Conservation (phyloP, 306 rosid genomes). For the Vicia villosa region DNA sequence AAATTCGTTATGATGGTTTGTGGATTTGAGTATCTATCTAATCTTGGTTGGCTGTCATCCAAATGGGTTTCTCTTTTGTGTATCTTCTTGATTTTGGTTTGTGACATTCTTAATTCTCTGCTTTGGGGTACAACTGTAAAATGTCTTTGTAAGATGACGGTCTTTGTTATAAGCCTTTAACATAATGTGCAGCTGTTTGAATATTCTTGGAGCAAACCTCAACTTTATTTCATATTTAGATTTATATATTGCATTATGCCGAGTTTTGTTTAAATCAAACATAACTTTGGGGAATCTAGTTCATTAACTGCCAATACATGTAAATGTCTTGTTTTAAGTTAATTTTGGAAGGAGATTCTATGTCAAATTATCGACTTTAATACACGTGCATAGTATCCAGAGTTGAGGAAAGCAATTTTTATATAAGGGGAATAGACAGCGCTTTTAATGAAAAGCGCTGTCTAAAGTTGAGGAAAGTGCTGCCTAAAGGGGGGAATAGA, state of each 20-base stretch:
- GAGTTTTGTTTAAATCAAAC: not conserved
- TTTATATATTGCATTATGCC: not conserved
- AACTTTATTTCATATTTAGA: not conserved
- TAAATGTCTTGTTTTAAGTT: not conserved
- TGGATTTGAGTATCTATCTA: constrained; percentile 43
- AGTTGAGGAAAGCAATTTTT: too few species aligned
- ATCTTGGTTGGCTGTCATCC: not conserved
- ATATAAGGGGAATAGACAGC: too few species aligned
- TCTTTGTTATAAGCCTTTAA: not conserved
- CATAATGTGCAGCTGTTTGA: not conserved
- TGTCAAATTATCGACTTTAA: constrained; percentile 4
- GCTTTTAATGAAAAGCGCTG: too few species aligned
- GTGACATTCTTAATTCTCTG: too few species aligned
- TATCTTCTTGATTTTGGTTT: too few species aligned
- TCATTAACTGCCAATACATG: not conserved
- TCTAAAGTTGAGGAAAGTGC: too few species aligned
- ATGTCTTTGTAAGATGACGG: not conserved
- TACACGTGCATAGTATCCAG: too few species aligned
- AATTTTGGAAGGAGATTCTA: constrained; percentile 4
- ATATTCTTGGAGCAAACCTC: not conserved
- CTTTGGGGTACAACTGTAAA: too few species aligned
- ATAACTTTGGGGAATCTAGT: not conserved
- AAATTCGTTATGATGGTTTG: constrained; percentile 36
- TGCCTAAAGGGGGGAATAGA: too few species aligned
- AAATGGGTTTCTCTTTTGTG: not conserved